Conservation (phyloP, 257 asterid species). For the Thymus mandschuricus region DNA sequence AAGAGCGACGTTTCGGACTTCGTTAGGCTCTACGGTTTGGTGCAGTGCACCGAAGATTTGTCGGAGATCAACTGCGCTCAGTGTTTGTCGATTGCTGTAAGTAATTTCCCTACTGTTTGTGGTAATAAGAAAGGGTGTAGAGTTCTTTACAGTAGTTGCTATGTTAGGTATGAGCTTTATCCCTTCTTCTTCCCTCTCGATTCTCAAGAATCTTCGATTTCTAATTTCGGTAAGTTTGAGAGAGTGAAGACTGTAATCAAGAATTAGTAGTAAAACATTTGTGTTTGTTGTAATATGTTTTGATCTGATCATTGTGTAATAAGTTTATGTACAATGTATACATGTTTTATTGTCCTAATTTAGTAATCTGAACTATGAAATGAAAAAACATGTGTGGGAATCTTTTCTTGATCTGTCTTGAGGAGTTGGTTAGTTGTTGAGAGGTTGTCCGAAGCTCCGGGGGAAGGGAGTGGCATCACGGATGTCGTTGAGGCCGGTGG, state of each 20-base stretch:
- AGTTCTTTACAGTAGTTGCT: conserved; percentile 65
- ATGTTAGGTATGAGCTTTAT: conserved; percentile 67
- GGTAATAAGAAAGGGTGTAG: conserved; percentile 62
- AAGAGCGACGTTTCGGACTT: conserved; percentile 44
- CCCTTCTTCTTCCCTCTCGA: conserved; percentile 79
- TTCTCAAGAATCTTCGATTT: conserved; percentile 21
- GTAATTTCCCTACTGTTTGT: conserved; percentile 48
- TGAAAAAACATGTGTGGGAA: too few relatives aligned
- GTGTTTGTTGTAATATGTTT: background rate
- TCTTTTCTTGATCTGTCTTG: background rate
- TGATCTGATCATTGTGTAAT: background rate
- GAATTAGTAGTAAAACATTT: too few relatives aligned
- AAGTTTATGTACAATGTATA: conserved; percentile 19
- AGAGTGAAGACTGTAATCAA: background rate
- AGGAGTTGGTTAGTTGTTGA: conserved; percentile 40
- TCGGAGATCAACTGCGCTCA: conserved; percentile 54
- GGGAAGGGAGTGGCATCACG: conserved; percentile 89
- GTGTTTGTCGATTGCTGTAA: conserved; percentile 62
- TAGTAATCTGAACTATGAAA: background rate
- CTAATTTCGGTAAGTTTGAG: background rate
- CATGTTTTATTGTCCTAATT: background rate
- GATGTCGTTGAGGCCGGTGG: conserved; percentile 84
- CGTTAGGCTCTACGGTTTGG: conserved; percentile 58
- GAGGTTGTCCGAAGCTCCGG: conserved; percentile 61
- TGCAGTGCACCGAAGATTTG: conserved; percentile 78